Evolutionary conservation across 352 stramenopile genomes (phyloP), one percentile per base, ranked within the genome.

Genomic region (Phytophthora aleatoria): DNA sequence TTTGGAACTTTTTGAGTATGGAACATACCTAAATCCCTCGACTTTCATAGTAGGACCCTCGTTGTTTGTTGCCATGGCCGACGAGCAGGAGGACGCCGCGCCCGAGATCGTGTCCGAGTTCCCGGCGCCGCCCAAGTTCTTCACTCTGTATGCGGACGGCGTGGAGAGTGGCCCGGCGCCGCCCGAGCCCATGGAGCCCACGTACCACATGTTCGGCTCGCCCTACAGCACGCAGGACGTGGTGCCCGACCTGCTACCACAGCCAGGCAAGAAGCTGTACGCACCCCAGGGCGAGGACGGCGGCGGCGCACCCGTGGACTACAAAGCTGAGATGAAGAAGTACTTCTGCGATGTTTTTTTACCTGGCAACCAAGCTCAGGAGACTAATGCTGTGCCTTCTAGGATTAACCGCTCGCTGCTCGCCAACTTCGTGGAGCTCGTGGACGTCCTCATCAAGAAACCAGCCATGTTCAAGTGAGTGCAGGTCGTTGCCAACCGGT

Each of bases 101-200:
- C 84, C 83, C 6, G 87, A 95, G 81, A 91, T 95, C 71, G 87
- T 95, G 64, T 89, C 84, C 13, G 84, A 89, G 59, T 93, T 95
- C 69, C 87, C 87, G 16, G 74, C 81, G 66, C 87, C 87, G 71
- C 87, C 87, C 47, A 82, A 76, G 47, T 93, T 92, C 79, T 90
- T 95, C 53, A 61, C 55, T 59, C 69, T 95, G 31, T 95, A 95
- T 64, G 59, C 66, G 13, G 83, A 90, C 0, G 84, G 83, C 11
- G 55, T 55, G 7, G 74, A 77, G 38, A 61, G 51, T 42, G 84
- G 84, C 0, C 87, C 87, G 20, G 49, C 74, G 38, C 87, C 87
- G 28, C 87, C 87, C 1, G 67, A 83, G 61, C 81, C 84, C 41
- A 90, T 95, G 75, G 77, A 76, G 44, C 87, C 87, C 42, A 89